Conservation (phyloP, 1,284 basidiomycete species). For the Marasmius sp. region DNA sequence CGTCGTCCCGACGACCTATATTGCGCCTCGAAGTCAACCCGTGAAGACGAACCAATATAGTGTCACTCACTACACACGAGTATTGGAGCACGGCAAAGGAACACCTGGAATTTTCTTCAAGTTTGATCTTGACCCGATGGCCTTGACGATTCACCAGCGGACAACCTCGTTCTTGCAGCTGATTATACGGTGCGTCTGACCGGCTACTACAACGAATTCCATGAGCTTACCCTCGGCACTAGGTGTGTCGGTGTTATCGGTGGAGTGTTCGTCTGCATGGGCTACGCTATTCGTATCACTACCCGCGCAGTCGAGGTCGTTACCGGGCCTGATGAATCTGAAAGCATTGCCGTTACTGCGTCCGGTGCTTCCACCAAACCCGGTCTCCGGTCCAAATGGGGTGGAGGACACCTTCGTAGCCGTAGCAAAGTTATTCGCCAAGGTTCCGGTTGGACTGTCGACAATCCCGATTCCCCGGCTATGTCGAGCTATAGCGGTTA, state of each 20-base stretch:
- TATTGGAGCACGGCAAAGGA: conserved; percentile 74
- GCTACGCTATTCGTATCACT: conserved; percentile 72
- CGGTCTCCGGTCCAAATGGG: conserved; percentile 45
- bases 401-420: conserved; percentile 37
- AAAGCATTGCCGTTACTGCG: conserved; percentile 64
- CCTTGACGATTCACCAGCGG: conserved; percentile 82
- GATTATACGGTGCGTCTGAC: conserved; percentile 65
- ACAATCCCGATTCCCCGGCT: conserved; percentile 13
- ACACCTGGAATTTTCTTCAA: conserved; percentile 97
- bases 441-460: conserved; percentile 19
- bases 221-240: not conserved
- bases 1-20: conserved; percentile 93
- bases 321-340: conserved; percentile 58
- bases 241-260: conserved; percentile 79
- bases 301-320: conserved; percentile 67
- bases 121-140: conserved; percentile 92
- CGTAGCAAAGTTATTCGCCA: conserved; percentile 20
- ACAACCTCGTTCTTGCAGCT: conserved; percentile 83
- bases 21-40: conserved; percentile 61
- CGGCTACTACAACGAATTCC: not conserved
- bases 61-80: conserved; percentile 89
- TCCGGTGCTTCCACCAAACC: conserved; percentile 42
- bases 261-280: conserved; percentile 78
- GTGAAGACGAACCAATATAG: conserved; percentile 92
- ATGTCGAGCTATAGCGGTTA: conserved; percentile 13